Evolutionary conservation across 73 alveolate genomes (phyloP).

Genomic region (Paramecium sexaurelia): DNA sequence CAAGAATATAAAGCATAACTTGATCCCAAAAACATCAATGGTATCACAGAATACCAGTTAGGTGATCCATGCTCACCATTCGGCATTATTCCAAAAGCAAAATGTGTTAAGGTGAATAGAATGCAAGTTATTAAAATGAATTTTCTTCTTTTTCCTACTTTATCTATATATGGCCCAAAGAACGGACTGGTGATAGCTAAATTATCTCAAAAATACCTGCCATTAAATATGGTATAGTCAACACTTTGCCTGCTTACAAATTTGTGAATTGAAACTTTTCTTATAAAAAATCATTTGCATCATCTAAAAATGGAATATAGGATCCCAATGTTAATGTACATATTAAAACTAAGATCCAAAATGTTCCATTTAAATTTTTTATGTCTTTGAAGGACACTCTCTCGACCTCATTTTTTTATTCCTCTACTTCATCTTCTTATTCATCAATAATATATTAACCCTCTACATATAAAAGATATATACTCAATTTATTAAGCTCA

Average conservation of each 20-base stretch:
- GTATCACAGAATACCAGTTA: slow-evolving; percentile 40
- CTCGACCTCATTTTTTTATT: not conserved
- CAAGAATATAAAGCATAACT: slow-evolving; percentile 20
- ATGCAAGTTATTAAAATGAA: slow-evolving; percentile 14
- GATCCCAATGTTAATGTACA: slow-evolving; percentile 22
- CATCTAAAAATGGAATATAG: slow-evolving; percentile 46
- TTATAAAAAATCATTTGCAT: slow-evolving; percentile 48
- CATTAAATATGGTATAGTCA: slow-evolving; percentile 41
- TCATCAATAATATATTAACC: slow-evolving; percentile 25
- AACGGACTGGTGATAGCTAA: slow-evolving; percentile 56
- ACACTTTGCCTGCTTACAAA: slow-evolving; percentile 30
- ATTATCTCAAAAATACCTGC: not conserved
- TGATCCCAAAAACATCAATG: slow-evolving; percentile 18
- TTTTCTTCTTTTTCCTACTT: slow-evolving; percentile 37
- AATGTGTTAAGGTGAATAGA: not conserved
- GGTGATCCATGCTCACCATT: slow-evolving; percentile 51
- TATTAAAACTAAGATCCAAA: slow-evolving; percentile 24
- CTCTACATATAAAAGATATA: not conserved
- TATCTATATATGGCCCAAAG: slow-evolving; percentile 43
- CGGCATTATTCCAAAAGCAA: slow-evolving; percentile 8
- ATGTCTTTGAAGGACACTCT: slow-evolving; percentile 49
- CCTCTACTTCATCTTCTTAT: not conserved
- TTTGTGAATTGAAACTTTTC: slow-evolving; percentile 29
- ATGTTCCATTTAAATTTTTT: slow-evolving; percentile 53
- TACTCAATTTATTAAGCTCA: not conserved